phyloP scores from a whole-genome alignment of 2,329 filamentous ascomycete species.

The Sporothrix euskadiensis region DNA sequence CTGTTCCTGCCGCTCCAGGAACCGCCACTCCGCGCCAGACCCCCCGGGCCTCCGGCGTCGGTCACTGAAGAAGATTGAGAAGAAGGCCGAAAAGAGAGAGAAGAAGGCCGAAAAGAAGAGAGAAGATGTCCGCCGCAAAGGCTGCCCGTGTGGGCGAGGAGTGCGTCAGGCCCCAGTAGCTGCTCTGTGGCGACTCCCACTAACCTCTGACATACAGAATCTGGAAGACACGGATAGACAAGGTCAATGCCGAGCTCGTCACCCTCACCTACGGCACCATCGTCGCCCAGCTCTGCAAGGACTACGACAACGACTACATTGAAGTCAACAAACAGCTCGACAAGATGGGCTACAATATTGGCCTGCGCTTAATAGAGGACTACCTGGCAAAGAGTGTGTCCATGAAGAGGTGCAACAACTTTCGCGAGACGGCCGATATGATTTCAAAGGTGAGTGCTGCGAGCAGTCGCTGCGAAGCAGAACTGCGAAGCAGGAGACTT shows the following conservation, averaged over 20 bases:
- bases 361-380: conserved; percentile 91
- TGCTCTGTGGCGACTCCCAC: neutral
- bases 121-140: conserved; percentile 59
- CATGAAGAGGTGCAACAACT: conserved; percentile 84
- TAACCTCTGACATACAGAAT: conserved; percentile 57
- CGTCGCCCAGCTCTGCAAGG: conserved; percentile 92
- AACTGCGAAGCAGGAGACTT: neutral
- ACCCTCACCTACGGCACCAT: conserved; percentile 98
- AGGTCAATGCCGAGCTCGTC: conserved; percentile 96
- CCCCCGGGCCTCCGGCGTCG: neutral
- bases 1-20: neutral
- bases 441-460: conserved; percentile 68
- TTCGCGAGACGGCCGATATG: conserved; percentile 94
- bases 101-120: neutral
- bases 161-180: conserved; percentile 44
- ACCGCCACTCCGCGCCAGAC: neutral
- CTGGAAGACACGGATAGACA: conserved; percentile 95
- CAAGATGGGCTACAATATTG: conserved; percentile 99
- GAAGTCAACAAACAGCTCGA: conserved; percentile 98
- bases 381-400: conserved; percentile 95
- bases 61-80: neutral
- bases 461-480: neutral
- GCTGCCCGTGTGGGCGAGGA: conserved; percentile 63
- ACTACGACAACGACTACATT: conserved; percentile 89
- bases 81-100: too few relatives aligned